Evolutionary conservation across 495 filamentous ascomycete species (phyloP).

Genomic region (Tuber aestivum): DNA sequence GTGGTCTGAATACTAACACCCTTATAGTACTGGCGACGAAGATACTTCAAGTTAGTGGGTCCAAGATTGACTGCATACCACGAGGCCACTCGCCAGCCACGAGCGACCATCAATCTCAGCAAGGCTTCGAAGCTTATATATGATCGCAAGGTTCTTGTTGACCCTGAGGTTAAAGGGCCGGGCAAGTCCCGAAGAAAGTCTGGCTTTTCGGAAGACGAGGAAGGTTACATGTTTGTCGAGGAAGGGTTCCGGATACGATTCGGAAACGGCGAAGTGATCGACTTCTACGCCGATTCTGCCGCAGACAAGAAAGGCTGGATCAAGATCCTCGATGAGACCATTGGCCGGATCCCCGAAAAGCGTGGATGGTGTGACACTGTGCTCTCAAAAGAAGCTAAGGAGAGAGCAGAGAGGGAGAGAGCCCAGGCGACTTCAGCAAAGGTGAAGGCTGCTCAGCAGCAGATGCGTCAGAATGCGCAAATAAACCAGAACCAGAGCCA

Average conservation of each 20-base stretch:
- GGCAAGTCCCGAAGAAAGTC: constrained; percentile 77
- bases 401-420: constrained; percentile 37
- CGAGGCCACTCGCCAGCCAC: constrained; percentile 87
- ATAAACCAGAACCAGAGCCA: constrained; percentile 29
- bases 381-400: constrained; percentile 48
- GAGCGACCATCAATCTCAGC: constrained; percentile 90
- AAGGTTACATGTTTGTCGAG: constrained; percentile 99
- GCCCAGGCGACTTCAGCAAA: constrained; percentile 30
- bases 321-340: constrained; percentile 75
- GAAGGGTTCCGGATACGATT: constrained; percentile 98
- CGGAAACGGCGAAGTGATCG: constrained; percentile 93
- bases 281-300: constrained; percentile 90
- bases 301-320: constrained; percentile 91
- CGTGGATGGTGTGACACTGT: constrained; percentile 80
- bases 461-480: constrained; percentile 33
- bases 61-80: constrained; percentile 92
- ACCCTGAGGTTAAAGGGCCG: constrained; percentile 69
- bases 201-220: constrained; percentile 95
- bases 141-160: constrained; percentile 72
- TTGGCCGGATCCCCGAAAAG: constrained; percentile 57
- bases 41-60: constrained; percentile 91
- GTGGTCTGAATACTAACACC: constrained; percentile 38
- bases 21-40: constrained; percentile 84
- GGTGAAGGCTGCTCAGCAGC: constrained; percentile 33
- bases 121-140: constrained; percentile 94